Evolutionary conservation across 257 asterid genomes (phyloP), one percentile per base, ranked within the genome.

Genomic region (Dorcoceras hygrometricum): DNA sequence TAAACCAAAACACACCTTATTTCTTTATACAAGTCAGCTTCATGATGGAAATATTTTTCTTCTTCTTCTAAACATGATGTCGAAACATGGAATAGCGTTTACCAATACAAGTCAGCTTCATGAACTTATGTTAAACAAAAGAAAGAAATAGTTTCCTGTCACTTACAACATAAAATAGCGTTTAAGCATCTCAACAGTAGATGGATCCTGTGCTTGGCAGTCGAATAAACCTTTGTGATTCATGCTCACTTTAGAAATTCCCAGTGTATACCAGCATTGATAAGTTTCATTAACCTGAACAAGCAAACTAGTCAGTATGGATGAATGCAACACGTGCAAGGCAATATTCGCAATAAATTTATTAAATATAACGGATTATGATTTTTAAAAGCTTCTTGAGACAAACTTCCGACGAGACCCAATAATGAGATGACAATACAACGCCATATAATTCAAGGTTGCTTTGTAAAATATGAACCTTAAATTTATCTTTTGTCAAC

Each of bases 251-350:
- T 79, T 86, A 68, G 97, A 79, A 60, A 88, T 73, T 28, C 97
- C 97, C 72, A 85, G 58, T 23, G 90, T 79, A 75, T 93, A 93
- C 97, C 95, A 85, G 86, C 99, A 93, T 75, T 86, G 83, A 16
- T 90, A 93, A 43, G 97, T 90, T 74, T 76, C 95, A 79, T 93
- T 93, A 64, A 93, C 94, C 99, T 93, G 79, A 68, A 73, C 57
- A 81, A 77, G 56, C 56, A 72, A 62, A 78, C 53, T 72, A 5
- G 76, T 51, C 10, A 57, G 22, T 46, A 46, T 46, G 70, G 51
- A 71, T 62, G 63, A 16, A 57, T 25, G 32, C 27, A 2, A 46
- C 67, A 65, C 23, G 50, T 50, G 19, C 62, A 62, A 57, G 22
- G 55, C 7, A 18, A 46, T 46, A 46, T 16, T 5, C 8, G 18